Evolutionary conservation across 2,329 filamentous ascomycete genomes (phyloP).

Genomic region (Monilinia fructigena): DNA sequence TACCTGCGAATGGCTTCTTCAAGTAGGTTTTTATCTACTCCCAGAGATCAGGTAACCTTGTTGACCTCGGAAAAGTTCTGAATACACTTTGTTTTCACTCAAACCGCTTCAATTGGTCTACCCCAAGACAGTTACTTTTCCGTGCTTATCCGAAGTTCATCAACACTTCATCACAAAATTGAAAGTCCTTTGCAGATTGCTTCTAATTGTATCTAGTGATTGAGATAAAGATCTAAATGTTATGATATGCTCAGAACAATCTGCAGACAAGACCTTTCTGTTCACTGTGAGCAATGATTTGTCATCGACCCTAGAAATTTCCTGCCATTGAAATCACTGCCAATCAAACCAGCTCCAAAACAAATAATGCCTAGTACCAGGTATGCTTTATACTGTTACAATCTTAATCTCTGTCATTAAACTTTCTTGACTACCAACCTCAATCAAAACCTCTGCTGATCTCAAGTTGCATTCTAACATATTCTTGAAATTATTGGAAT

Average conservation of each 20-base stretch:
- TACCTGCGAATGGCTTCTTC: background rate
- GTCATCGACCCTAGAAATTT: background rate
- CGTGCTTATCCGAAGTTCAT: background rate
- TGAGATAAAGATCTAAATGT: background rate
- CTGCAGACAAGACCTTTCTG: background rate
- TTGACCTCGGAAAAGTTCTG: background rate
- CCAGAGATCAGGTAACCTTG: fast-evolving
- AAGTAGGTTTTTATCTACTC: fast-evolving
- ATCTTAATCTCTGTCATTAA: background rate
- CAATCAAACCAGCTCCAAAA: background rate
- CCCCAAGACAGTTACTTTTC: background rate
- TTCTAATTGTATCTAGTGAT: no score
- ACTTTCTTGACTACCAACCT: no score
- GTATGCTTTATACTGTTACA: background rate
- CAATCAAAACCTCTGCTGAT: background rate
- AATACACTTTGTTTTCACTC: background rate
- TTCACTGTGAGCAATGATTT: background rate
- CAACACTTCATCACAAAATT: constrained; percentile 1
- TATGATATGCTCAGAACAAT: background rate
- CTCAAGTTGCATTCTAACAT: no score
- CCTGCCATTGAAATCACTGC: background rate
- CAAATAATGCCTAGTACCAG: background rate
- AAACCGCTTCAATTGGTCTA: background rate
- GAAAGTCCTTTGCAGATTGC: background rate
- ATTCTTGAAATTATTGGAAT: background rate